A percentile compares a stretch with the other conserved stretches of the same genome.
Evolutionary conservation across 2,329 filamentous ascomycete species (phyloP).

Genomic region (Calonectria honghensis): DNA sequence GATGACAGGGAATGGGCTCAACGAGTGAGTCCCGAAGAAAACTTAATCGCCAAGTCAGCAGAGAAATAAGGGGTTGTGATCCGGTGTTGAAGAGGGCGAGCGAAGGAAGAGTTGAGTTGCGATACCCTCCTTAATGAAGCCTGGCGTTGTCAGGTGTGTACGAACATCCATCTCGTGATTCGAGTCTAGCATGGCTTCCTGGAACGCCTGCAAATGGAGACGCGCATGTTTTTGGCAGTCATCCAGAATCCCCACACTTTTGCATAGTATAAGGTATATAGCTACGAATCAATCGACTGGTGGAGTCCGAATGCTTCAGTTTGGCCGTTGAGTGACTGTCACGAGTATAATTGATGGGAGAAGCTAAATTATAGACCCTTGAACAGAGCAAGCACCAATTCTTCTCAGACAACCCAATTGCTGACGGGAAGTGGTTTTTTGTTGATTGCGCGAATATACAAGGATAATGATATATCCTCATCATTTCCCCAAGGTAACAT

Average conservation of each 20-base stretch:
- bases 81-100: slow-evolving; percentile 44
- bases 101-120: slow-evolving; percentile 50
- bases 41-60: slow-evolving; percentile 75
- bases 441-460: not conserved
- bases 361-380: not conserved
- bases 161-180: slow-evolving; percentile 53
- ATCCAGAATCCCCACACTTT: slow-evolving; percentile 49
- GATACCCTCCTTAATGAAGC: slow-evolving; percentile 58
- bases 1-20: slow-evolving; percentile 79
- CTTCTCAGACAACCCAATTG: not conserved
- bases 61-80: slow-evolving; percentile 49
- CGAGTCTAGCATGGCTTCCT: slow-evolving; percentile 48
- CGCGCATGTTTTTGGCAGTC: slow-evolving; percentile 45
- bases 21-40: slow-evolving; percentile 76
- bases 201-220: slow-evolving; percentile 41
- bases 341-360: not conserved
- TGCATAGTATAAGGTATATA: slow-evolving; percentile 49
- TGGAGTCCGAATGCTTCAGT: slow-evolving; percentile 40
- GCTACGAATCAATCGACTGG: slow-evolving; percentile 50
- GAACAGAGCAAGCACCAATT: not conserved
- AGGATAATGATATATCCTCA: not conserved
- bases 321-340: slow-evolving; percentile 7
- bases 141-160: slow-evolving; percentile 54
- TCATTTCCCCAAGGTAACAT: slow-evolving; percentile 1
- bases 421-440: not conserved